Evolutionary conservation across 139 green algal species (phyloP).

Genomic region (Haematococcus lacustris): DNA sequence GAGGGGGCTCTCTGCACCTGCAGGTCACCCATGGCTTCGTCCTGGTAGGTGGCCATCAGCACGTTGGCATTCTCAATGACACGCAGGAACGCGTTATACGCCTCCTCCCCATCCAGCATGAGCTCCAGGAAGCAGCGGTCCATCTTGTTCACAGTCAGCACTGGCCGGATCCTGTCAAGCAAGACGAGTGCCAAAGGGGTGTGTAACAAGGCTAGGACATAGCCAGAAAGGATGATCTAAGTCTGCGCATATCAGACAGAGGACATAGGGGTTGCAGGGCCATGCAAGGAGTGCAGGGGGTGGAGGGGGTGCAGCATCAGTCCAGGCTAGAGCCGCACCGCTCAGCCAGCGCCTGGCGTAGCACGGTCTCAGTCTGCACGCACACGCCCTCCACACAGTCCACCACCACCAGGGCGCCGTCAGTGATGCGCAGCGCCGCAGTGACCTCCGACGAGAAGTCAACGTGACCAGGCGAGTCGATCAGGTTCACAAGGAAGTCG

Average conservation of each 20-base stretch:
- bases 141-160: constrained; percentile 99
- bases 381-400: constrained; percentile 99
- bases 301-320: too few relatives aligned
- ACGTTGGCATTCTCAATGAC: constrained; percentile 99
- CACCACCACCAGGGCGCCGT: constrained; percentile 97
- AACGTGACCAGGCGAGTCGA: constrained; percentile 99
- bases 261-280: neutral
- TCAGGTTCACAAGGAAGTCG: constrained; percentile 96
- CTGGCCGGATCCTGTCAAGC: constrained; percentile 89
- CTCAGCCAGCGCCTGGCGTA: constrained; percentile 72
- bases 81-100: constrained; percentile 87
- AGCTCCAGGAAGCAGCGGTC: constrained; percentile 99
- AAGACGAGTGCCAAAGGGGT: neutral
- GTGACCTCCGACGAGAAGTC: constrained; percentile 99
- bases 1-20: too few relatives aligned
- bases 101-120: constrained; percentile 90
- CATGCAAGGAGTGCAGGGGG: too few relatives aligned
- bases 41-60: constrained; percentile 97
- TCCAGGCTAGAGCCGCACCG: too few relatives aligned
- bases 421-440: constrained; percentile 97
- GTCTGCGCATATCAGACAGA: neutral
- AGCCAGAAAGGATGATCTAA: neutral
- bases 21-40: constrained; percentile 91
- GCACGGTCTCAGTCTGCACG: constrained; percentile 99
- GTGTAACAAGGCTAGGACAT: neutral